These are phyloP conservation scores for Magnusiomyces fungicola DNA, from an alignment of 1,139 yeast species.

Conservation along the genomic window DNA sequence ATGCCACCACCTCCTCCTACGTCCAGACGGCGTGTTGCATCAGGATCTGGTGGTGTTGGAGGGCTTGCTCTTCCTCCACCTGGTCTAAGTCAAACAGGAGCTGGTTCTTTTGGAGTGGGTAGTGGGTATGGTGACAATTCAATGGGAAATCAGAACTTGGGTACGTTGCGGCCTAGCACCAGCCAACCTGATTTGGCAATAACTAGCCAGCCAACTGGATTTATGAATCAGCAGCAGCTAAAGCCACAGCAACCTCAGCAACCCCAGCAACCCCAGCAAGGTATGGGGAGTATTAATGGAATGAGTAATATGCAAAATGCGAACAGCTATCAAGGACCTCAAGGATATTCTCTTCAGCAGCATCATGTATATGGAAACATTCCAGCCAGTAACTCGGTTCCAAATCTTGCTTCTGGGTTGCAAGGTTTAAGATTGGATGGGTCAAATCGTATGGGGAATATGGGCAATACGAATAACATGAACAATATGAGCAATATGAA, in stretches of 20 bases:
- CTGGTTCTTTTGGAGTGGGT: not conserved
- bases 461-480: not conserved
- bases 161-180: not conserved
- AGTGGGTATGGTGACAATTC: not conserved
- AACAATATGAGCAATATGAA: not conserved
- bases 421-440: slow-evolving; percentile 5
- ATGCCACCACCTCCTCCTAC: slow-evolving; percentile 12
- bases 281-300: not conserved
- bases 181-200: not conserved
- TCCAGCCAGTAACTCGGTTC: slow-evolving; percentile 5
- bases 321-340: not conserved
- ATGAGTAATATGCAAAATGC: not conserved
- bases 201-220: not conserved
- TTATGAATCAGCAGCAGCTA: slow-evolving; percentile 11
- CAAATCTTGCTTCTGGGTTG: slow-evolving; percentile 6
- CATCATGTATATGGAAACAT: not conserved
- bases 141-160: not conserved
- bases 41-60: not conserved
- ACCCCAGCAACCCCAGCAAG: not conserved
- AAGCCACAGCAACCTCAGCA: slow-evolving; percentile 9
- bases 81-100: not conserved
- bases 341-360: slow-evolving; percentile 8
- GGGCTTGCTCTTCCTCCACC: not conserved
- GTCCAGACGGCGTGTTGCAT: slow-evolving; percentile 1
- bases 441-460: too few relatives aligned